Percentiles rank a stretch among this genome's conserved stretches.
Evolutionary conservation across 768 basidiomycete species (phyloP).

Genomic region (Russula compacta): DNA sequence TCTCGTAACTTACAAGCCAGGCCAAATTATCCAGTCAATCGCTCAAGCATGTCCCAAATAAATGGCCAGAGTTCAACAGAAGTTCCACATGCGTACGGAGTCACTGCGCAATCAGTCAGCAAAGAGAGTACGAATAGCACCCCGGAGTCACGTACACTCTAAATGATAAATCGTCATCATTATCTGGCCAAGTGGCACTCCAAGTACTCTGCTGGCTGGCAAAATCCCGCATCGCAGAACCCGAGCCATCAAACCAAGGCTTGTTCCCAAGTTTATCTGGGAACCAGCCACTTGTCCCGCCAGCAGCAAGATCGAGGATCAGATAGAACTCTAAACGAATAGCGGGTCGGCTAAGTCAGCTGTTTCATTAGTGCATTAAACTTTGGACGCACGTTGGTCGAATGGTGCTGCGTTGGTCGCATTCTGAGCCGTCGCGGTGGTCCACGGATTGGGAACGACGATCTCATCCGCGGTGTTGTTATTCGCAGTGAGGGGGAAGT

Average conservation of each 20-base stretch:
- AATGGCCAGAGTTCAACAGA: slow-evolving; percentile 12
- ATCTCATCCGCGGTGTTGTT: slow-evolving; percentile 34
- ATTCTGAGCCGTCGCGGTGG: slow-evolving; percentile 26
- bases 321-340: slow-evolving; percentile 60
- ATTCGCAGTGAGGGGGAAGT: slow-evolving; percentile 41
- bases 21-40: not conserved
- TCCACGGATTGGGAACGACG: slow-evolving; percentile 42
- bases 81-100: slow-evolving; percentile 31
- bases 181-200: slow-evolving; percentile 67
- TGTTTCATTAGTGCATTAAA: not conserved
- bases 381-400: slow-evolving; percentile 33
- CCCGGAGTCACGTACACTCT: slow-evolving; percentile 40
- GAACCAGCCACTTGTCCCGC: slow-evolving; percentile 69
- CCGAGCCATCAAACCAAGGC: slow-evolving; percentile 57
- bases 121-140: not conserved
- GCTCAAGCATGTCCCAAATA: not conserved
- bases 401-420: slow-evolving; percentile 46
- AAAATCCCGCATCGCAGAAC: slow-evolving; percentile 65
- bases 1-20: not conserved
- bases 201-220: slow-evolving; percentile 51
- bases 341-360: not conserved
- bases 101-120: slow-evolving; percentile 21
- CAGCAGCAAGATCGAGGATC: slow-evolving; percentile 71
- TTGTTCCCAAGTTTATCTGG: slow-evolving; percentile 51
- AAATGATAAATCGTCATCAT: slow-evolving; percentile 53